Evolutionary conservation across 2,329 filamentous ascomycete species (phyloP).

Genomic region (Juglanconis juglandina): DNA sequence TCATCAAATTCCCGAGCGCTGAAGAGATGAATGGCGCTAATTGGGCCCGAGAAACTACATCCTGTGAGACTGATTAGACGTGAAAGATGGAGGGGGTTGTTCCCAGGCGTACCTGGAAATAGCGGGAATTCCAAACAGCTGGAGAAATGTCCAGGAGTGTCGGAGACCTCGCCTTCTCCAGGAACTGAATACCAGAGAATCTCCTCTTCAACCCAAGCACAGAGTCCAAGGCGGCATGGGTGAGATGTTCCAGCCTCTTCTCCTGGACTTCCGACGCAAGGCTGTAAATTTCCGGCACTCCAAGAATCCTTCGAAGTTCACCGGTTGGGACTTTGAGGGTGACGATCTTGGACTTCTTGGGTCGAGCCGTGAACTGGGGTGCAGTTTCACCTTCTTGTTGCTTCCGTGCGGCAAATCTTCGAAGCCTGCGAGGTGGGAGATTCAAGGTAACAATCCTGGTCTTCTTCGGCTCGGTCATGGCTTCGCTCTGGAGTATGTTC

Average conservation of each 20-base stretch:
- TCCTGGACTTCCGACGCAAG: neutral
- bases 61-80: slow-evolving; percentile 2
- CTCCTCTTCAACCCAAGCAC: slow-evolving; percentile 5
- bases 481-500: neutral
- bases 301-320: neutral
- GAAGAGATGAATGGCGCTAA: slow-evolving; percentile 9
- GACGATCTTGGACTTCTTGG: neutral
- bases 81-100: too few species aligned
- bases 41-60: neutral
- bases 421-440: neutral
- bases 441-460: neutral
- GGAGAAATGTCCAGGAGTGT: slow-evolving; percentile 15
- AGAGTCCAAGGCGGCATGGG: slow-evolving; percentile 1
- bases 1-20: slow-evolving; percentile 4
- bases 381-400: neutral
- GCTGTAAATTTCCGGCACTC: neutral
- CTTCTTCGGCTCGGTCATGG: neutral
- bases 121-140: slow-evolving; percentile 13
- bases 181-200: neutral
- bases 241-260: slow-evolving; percentile 4
- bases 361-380: neutral
- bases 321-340: neutral
- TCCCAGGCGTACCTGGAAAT: slow-evolving; percentile 10
- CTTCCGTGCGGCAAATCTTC: neutral
- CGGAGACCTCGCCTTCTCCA: neutral